A percentile compares a stretch with the other conserved stretches of the same genome.
These are phyloP conservation scores for Crithidia thermophila DNA, from an alignment of 208 protist genomes.

Conservation along the genomic window DNA sequence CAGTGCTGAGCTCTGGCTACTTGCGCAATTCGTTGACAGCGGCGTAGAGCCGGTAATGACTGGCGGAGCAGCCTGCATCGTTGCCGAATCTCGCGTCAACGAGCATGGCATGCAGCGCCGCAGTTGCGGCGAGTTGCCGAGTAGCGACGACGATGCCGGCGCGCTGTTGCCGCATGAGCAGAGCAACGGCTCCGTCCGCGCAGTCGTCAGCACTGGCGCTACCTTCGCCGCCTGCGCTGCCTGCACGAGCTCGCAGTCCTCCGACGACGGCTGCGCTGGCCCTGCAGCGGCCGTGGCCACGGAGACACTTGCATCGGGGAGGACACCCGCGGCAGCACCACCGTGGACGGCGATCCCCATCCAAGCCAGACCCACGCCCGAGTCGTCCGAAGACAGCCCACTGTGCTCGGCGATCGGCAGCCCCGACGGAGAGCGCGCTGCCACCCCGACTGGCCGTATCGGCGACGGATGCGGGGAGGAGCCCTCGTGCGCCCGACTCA, in stretches of 20 bases:
- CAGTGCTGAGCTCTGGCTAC: too few relatives aligned
- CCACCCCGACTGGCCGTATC: constrained; percentile 5
- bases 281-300: not conserved
- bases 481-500: constrained; percentile 6
- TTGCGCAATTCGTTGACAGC: too few relatives aligned
- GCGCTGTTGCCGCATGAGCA: not conserved
- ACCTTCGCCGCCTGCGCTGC: not conserved
- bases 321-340: not conserved
- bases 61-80: not conserved
- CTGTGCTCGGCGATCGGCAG: constrained; percentile 21
- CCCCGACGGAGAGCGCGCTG: constrained; percentile 22
- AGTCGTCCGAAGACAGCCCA: constrained; percentile 22
- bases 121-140: constrained; percentile 7
- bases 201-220: not conserved
- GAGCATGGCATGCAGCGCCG: constrained; percentile 1
- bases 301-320: not conserved
- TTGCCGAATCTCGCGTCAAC: not conserved
- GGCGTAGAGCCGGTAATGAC: too few relatives aligned
- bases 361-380: constrained; percentile 17
- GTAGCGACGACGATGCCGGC: not conserved
- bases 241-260: too few relatives aligned
- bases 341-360: not conserved
- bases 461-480: constrained; percentile 33
- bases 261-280: too few relatives aligned
- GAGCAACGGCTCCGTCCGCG: not conserved